Base-by-base conservation (phyloP, 805 yeast species). In the Starmerella floris region DNA sequence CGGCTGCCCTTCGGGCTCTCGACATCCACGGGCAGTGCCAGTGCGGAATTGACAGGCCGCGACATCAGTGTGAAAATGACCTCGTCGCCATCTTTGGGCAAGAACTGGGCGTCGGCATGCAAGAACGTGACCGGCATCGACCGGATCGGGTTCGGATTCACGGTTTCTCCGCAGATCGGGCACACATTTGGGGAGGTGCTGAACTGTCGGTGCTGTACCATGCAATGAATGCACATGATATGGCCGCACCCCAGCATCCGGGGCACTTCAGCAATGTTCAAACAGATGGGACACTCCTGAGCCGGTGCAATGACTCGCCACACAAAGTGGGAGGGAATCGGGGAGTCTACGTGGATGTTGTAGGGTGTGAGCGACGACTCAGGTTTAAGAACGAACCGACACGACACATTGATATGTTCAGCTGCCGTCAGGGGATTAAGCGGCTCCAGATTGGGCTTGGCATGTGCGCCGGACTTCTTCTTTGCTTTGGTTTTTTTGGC, bases 201-300 rank as follows among this genome's bases (percentile, higher is more conserved):
- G 43, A 41, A 74, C 30, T 73, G 80, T 35, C 83, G 63, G 53
- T 82, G 73, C 35, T 85, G 73, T 42, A 85, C 59, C 25, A 88
- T 61, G 59, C 99, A 91, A 13, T 85, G 74, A 42, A 74, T 68
- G 57, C 99, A 91, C 55, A 91, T 74, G 15, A 85, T 70, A 57
- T 91, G 99, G 4, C 99, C 98, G 64, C 99, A 91, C 11, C 77
- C 71, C 23, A 84, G 77, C 97, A 91, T 93, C 42, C 97, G 67
- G 2, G 98, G 96, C 0, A 96, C 95, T 16, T 81, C 73, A 13
- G 91, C 82, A 13, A 76, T 77, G 39, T 83, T 70, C 13, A 91
- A 65, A 59, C 99, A 91, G 23, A 91, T 88, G 0, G 98, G 97
- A 57, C 99, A 91, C 30, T 77, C 76, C 21, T 68, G 59, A 1